Evolutionary conservation across 2,329 filamentous ascomycete species (phyloP).

Genomic region (Chalara sp.): DNA sequence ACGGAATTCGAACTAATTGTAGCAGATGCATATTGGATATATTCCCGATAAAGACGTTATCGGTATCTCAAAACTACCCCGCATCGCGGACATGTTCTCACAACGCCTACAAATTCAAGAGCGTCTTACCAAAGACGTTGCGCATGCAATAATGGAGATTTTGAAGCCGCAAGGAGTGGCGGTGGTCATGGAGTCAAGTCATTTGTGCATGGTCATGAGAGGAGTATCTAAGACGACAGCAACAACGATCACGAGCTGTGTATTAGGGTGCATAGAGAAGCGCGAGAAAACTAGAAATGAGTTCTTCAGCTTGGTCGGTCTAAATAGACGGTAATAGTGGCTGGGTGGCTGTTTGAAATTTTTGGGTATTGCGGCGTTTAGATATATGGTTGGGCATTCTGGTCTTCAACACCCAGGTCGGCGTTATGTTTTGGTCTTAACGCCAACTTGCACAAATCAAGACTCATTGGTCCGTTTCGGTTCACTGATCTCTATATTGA

Average conservation of each 20-base stretch:
- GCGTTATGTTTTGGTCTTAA: conserved; percentile 27
- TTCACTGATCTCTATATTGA: too few relatives aligned
- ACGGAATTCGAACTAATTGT: conserved; percentile 7
- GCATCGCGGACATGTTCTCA: conserved; percentile 95
- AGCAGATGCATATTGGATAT: conserved; percentile 96
- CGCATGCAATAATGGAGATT: conserved; percentile 86
- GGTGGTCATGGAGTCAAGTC: conserved; percentile 94
- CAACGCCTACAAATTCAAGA: conserved; percentile 93
- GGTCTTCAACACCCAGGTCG: conserved; percentile 28
- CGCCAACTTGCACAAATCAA: conserved; percentile 16
- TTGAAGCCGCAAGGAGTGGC: conserved; percentile 91
- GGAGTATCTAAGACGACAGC: conserved; percentile 90
- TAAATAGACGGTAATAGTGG: conserved; percentile 43
- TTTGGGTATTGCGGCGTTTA: conserved; percentile 16
- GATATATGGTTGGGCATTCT: conserved; percentile 12
- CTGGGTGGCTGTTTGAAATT: conserved; percentile 5
- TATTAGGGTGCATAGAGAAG: conserved; percentile 90
- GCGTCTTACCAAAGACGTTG: conserved; percentile 91
- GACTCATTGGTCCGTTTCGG: too few relatives aligned
- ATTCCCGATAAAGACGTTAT: conserved; percentile 89
- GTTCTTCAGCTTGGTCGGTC: conserved; percentile 73
- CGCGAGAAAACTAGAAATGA: conserved; percentile 93
- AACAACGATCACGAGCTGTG: conserved; percentile 90
- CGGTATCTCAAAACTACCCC: conserved; percentile 89
- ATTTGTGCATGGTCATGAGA: conserved; percentile 98